phyloP scores from a whole-genome alignment of 2,329 filamentous ascomycete species.

The Venturia asperata region DNA sequence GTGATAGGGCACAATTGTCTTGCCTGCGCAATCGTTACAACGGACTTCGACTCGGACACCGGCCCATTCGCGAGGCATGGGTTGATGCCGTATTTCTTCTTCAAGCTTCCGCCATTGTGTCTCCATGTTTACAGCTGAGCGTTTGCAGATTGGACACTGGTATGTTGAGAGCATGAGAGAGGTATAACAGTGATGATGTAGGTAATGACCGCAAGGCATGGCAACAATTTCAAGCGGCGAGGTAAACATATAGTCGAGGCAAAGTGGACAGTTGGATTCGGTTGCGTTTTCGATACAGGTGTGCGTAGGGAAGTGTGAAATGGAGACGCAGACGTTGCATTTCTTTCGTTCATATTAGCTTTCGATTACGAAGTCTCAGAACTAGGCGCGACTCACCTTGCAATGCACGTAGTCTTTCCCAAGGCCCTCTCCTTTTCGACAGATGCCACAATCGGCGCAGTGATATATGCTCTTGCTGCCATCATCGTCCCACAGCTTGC shows the following conservation, averaged over 20 bases:
- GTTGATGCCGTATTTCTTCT: conserved; percentile 76
- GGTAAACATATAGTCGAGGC: conserved; percentile 92
- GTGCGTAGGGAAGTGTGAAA: conserved; percentile 75
- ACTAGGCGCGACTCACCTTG: conserved; percentile 55
- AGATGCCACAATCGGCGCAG: conserved; percentile 93
- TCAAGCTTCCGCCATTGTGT: conserved; percentile 87
- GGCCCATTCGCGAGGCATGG: conserved; percentile 79
- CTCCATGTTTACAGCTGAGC: conserved; percentile 97
- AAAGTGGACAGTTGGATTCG: conserved; percentile 94
- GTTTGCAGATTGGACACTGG: conserved; percentile 94
- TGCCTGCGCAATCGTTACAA: conserved; percentile 91
- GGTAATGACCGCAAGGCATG: conserved; percentile 92
- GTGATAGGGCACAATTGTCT: conserved; percentile 80
- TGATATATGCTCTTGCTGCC: conserved; percentile 89
- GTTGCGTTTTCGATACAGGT: conserved; percentile 91
- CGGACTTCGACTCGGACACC: conserved; percentile 75
- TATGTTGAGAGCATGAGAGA: conserved; percentile 86
- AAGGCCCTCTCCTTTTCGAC: conserved; percentile 78
- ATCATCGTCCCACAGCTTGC: conserved; percentile 96
- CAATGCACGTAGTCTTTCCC: conserved; percentile 98
- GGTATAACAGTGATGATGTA: conserved; percentile 83
- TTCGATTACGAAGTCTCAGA: not conserved
- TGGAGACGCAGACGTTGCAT: conserved; percentile 90
- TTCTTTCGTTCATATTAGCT: conserved; percentile 28
- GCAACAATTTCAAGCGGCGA: conserved; percentile 84